Conservation (phyloP, 2,329 filamentous ascomycete genomes). For the Ophiostoma sp. region DNA sequence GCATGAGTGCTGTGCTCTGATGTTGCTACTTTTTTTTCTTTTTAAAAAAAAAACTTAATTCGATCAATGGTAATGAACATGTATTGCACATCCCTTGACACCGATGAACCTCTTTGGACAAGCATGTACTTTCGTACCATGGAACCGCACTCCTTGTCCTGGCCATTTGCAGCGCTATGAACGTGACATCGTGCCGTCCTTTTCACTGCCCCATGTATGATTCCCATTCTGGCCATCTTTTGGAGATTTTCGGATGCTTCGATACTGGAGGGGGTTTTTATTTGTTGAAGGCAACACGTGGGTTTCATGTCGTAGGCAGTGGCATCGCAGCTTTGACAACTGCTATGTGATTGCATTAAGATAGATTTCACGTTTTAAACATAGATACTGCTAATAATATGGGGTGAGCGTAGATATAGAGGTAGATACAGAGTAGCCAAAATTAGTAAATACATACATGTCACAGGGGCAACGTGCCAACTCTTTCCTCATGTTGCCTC, state of each 20-base stretch:
- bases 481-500: slow-evolving; percentile 31
- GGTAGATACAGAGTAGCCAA: neutral
- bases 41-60: neutral
- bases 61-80: neutral
- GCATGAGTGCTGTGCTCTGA: neutral
- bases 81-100: neutral
- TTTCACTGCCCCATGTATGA: neutral
- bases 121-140: neutral
- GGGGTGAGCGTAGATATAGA: neutral
- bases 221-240: neutral
- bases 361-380: neutral
- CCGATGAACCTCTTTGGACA: slow-evolving; percentile 5
- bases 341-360: neutral
- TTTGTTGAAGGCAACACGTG: neutral
- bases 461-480: neutral
- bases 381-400: neutral
- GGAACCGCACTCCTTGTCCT: neutral
- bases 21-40: too few species aligned
- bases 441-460: neutral
- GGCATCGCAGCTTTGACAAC: neutral
- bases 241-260: neutral
- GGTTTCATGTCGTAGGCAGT: neutral
- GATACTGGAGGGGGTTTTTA: neutral
- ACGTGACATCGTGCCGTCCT: neutral
- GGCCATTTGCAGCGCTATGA: slow-evolving; percentile 1